Evolutionary conservation across 495 filamentous ascomycete genomes (phyloP).

Genomic region (Xylaria nigripes): DNA sequence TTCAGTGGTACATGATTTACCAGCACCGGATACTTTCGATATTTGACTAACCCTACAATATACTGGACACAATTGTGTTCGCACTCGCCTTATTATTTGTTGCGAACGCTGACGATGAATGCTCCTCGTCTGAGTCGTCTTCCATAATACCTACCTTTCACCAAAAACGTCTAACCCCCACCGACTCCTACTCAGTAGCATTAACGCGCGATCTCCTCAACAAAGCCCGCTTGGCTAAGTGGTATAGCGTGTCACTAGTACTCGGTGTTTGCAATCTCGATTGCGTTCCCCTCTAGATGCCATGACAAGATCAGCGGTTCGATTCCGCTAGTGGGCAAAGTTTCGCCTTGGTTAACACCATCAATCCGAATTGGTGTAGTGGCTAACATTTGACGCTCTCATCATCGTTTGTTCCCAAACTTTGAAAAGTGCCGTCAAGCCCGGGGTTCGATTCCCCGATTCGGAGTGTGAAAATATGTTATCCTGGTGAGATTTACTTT

Average conservation of each 20-base stretch:
- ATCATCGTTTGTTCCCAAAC: background rate
- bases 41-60: too few relatives aligned
- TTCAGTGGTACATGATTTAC: too few relatives aligned
- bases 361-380: conserved; percentile 28
- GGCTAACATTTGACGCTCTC: conserved; percentile 31
- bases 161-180: too few relatives aligned
- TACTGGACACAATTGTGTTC: too few relatives aligned
- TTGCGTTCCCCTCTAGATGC: background rate
- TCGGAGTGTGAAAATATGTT: conserved; percentile 21
- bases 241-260: conserved; percentile 11
- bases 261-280: background rate
- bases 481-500: background rate
- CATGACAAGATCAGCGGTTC: conserved; percentile 11
- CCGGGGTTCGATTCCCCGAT: conserved; percentile 34
- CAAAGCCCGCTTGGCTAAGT: conserved; percentile 9
- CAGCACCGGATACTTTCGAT: too few relatives aligned
- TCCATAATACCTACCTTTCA: too few relatives aligned
- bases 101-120: too few relatives aligned
- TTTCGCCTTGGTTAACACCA: background rate
- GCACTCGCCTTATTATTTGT: too few relatives aligned
- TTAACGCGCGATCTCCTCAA: background rate
- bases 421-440: conserved; percentile 22
- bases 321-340: conserved; percentile 11
- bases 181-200: too few relatives aligned
- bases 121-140: too few relatives aligned